These are phyloP conservation scores for Populus simonii DNA, from an alignment of 345 rosid species.

Conservation along the genomic window DNA sequence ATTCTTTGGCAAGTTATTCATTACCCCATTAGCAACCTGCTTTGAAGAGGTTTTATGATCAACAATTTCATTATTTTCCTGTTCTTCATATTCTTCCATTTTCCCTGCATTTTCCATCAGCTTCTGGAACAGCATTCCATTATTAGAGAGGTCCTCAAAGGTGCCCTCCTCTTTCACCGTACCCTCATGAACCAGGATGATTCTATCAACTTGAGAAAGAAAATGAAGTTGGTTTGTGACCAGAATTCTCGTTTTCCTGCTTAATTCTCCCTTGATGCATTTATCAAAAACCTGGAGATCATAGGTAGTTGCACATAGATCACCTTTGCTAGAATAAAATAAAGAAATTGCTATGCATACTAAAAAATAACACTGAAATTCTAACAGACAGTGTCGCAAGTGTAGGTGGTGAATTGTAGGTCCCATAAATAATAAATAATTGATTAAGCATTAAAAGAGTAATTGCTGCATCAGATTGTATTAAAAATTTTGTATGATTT, in stretches of 20 bases:
- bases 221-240: constrained; percentile 99
- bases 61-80: constrained; percentile 43
- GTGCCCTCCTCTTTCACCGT: constrained; percentile 91
- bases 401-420: no score
- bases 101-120: constrained; percentile 99
- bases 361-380: neutral
- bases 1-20: constrained; percentile 38
- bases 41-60: constrained; percentile 45
- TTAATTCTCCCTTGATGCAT: constrained; percentile 81
- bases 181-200: constrained; percentile 90
- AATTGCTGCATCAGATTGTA: no score
- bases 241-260: constrained; percentile 86
- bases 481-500: no score
- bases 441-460: no score
- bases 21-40: constrained; percentile 53
- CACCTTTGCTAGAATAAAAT: neutral
- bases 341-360: no score
- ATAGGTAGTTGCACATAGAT: constrained; percentile 4
- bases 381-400: no score
- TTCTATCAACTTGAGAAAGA: constrained; percentile 92
- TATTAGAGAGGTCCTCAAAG: constrained; percentile 73
- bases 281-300: constrained; percentile 81
- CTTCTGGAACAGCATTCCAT: constrained; percentile 72
- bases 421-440: no score
- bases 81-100: constrained; percentile 93